Conservation (phyloP, 2,329 filamentous ascomycete genomes). For the Colletotrichum filicis region DNA sequence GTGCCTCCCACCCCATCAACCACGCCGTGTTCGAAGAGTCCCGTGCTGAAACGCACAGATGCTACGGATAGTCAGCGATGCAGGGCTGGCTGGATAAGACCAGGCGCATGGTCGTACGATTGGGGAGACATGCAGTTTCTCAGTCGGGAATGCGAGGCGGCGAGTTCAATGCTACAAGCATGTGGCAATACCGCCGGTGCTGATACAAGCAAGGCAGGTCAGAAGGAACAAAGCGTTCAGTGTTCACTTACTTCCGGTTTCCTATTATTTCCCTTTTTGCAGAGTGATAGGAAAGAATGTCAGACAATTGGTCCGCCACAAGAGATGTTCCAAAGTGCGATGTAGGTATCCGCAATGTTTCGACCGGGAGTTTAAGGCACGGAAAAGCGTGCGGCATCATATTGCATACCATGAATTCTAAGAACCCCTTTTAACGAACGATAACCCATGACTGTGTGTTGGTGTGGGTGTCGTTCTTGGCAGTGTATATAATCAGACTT, state of each 20-base stretch:
- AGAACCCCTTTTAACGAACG: neutral
- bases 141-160: neutral
- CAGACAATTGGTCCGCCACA: too few species aligned
- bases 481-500: neutral
- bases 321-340: neutral
- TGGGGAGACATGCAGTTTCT: neutral
- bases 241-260: too few species aligned
- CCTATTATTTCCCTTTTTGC: neutral
- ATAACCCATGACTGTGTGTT: neutral
- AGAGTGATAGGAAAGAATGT: neutral
- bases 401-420: neutral
- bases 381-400: neutral
- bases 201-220: neutral
- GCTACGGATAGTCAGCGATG: neutral
- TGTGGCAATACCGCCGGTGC: neutral
- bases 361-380: neutral
- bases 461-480: neutral
- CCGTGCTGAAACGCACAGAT: slow-evolving; percentile 29
- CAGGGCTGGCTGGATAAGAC: neutral
- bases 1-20: neutral
- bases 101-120: slow-evolving; percentile 6
- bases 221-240: neutral
- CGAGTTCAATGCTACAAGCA: neutral
- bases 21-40: neutral
- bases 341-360: neutral